Conservation (phyloP, 2,329 filamentous ascomycete species). For the Fusarium acutatum region DNA sequence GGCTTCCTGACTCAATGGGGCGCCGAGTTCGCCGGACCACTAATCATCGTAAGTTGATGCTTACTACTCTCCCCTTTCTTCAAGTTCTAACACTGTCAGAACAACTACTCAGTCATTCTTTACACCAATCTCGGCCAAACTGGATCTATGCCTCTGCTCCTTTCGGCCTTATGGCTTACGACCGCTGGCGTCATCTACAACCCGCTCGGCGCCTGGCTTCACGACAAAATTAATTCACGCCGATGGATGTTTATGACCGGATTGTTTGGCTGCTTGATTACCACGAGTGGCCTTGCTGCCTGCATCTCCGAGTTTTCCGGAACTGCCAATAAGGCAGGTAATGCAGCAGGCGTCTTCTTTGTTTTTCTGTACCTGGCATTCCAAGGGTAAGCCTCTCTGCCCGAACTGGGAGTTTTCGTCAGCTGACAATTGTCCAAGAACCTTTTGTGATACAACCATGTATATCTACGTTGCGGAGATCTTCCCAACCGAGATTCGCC, state of each 20-base stretch:
- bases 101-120: constrained; percentile 51
- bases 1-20: constrained; percentile 63
- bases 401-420: accelerated
- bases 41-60: constrained; percentile 55
- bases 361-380: constrained; percentile 58
- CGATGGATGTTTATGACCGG: constrained; percentile 52
- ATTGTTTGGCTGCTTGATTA: constrained; percentile 51
- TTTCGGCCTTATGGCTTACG: constrained; percentile 52
- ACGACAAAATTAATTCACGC: constrained; percentile 56
- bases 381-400: constrained; percentile 43
- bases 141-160: constrained; percentile 50
- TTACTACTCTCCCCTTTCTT: accelerated
- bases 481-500: constrained; percentile 56
- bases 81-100: constrained; percentile 40
- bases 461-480: constrained; percentile 50
- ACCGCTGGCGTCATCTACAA: constrained; percentile 59
- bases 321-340: constrained; percentile 49
- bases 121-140: constrained; percentile 51
- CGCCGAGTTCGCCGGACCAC: constrained; percentile 58
- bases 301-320: constrained; percentile 48
- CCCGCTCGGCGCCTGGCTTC: constrained; percentile 57
- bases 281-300: constrained; percentile 45
- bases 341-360: constrained; percentile 52
- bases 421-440: constrained; percentile 24
- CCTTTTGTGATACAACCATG: constrained; percentile 50